Evolutionary conservation across 2,329 filamentous ascomycete genomes (phyloP), one percentile per base, ranked within the genome.

Genomic region (Fusarium anguioides): DNA sequence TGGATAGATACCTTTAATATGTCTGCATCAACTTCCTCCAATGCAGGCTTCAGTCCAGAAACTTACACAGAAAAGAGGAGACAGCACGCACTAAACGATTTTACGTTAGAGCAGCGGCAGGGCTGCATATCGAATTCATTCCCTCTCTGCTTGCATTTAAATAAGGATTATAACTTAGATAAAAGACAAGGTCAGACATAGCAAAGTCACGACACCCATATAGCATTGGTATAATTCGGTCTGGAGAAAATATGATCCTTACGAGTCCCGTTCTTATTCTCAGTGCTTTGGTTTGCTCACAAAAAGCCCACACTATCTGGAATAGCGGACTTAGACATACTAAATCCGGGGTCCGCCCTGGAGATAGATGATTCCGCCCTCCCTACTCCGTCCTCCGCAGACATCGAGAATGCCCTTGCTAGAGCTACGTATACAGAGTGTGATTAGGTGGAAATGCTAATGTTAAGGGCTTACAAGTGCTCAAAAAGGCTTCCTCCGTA

Each of bases 261-360:
- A 4, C 3, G 9, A 33, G 15, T 9, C 4, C 31, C n/a, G n/a
- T 33, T 8, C 15, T n/a, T n/a, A n/a, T 17, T 33, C 31, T 4
- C 14, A n/a, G 7, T 20, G 10, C n/a, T 4, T n/a, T n/a, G 1
- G 14, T n/a, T 21, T 8, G 8, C 9, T n/a, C 27, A 15, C 11
- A 21, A 39, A 26, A 27, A 21, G 17, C n/a, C 27, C 15, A 27
- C 14, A 17, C 11, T 20, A 40, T 51, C 14, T n/a, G 17, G 3
- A 33, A 48, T 21, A 11, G 26, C 44, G 31, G 57, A 60, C 18
- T 52, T 59, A 52, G 20, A 27, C 20, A 29, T 39, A n/a, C 48
- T 60, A 60, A 60, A 27, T 60, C 57, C 57, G 57, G 21, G 8
- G 17, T 31, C 21, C 17, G 36, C 14, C 15, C 15, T 52, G 57